Evolutionary conservation across 108 stramenopile genomes (phyloP).

Genomic region (Cylindrotheca closterium): DNA sequence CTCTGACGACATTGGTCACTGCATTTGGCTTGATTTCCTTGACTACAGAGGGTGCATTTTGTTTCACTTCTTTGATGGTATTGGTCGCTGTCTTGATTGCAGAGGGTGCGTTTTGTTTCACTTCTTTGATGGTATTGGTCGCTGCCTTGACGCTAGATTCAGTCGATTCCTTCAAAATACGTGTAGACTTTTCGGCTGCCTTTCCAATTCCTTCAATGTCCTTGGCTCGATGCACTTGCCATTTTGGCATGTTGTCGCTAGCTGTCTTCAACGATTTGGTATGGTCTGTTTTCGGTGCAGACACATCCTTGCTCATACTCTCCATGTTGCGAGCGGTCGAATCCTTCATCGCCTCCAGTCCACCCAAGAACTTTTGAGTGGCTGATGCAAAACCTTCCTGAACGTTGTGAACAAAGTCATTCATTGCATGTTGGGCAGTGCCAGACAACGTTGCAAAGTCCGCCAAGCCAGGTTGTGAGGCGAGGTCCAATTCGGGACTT

Average conservation of each 20-base stretch:
- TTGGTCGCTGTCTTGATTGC: no score
- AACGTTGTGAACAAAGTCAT: background rate
- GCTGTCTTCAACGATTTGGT: background rate
- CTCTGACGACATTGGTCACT: no score
- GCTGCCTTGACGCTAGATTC: background rate
- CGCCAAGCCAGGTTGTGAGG: background rate
- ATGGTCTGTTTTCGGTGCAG: background rate
- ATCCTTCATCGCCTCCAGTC: background rate
- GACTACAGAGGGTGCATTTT: no score
- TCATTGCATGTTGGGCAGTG: background rate
- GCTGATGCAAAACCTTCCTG: background rate
- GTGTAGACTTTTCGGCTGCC: background rate
- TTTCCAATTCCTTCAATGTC: background rate
- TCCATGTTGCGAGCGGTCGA: background rate
- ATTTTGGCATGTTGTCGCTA: background rate
- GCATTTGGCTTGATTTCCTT: no score
- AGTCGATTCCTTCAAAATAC: background rate
- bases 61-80: no score
- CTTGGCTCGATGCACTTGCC: background rate
- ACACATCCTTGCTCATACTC: background rate
- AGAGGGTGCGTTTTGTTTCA: no score
- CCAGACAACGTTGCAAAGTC: background rate
- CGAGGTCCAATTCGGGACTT: conserved; percentile 17
- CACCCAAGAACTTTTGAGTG: background rate
- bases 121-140: no score